These are phyloP conservation scores for Starmera pachycereana DNA, from an alignment of 805 yeast genomes.

Conservation along the genomic window DNA sequence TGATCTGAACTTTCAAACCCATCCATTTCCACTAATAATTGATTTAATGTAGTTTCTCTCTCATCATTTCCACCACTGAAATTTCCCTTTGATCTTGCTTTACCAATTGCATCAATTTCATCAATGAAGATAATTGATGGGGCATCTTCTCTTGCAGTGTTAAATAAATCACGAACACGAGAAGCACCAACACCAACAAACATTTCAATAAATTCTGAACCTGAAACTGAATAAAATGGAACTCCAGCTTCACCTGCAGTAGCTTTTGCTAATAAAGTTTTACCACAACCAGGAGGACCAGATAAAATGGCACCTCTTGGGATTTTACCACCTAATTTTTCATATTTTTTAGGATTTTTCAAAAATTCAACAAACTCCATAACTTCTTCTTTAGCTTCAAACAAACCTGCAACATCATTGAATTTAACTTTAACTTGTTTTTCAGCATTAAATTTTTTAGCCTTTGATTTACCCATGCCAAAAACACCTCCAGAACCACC, in stretches of 20 bases:
- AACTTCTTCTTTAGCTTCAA: constrained; percentile 93
- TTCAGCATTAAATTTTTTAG: constrained; percentile 85
- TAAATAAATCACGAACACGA: constrained; percentile 90
- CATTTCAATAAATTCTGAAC: constrained; percentile 98
- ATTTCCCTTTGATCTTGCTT: constrained; percentile 72
- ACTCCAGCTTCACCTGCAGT: constrained; percentile 99
- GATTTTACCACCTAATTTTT: constrained; percentile 88
- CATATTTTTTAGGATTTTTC: constrained; percentile 84
- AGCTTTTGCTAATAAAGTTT: constrained; percentile 92
- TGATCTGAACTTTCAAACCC: constrained; percentile 89
- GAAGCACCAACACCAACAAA: constrained; percentile 99
- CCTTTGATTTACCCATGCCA: constrained; percentile 88
- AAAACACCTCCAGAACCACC: constrained; percentile 66
- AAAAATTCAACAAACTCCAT: constrained; percentile 96
- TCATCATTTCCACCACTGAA: constrained; percentile 83
- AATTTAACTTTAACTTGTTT: constrained; percentile 83
- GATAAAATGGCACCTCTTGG: constrained; percentile 97
- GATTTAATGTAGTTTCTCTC: constrained; percentile 93
- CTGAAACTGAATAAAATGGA: constrained; percentile 91
- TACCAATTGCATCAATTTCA: constrained; percentile 99
- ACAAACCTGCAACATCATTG: constrained; percentile 94
- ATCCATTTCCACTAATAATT: constrained; percentile 96
- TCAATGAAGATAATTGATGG: constrained; percentile 96
- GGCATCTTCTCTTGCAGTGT: constrained; percentile 86
- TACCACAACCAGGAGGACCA: constrained; percentile 99